phyloP scores from a whole-genome alignment of 306 rosid species.

The Vicia sativa region DNA sequence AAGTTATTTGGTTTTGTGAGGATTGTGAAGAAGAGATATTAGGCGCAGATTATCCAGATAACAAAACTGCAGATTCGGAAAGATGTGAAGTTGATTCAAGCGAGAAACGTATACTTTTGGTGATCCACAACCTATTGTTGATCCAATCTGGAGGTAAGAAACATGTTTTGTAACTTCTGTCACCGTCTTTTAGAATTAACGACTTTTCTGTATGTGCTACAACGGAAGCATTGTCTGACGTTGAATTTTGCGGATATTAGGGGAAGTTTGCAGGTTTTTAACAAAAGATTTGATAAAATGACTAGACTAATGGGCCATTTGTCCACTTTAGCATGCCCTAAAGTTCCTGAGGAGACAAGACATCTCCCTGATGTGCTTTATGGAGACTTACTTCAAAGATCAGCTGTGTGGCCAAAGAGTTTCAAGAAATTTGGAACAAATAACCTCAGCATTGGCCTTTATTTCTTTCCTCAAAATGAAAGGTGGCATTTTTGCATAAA shows the following conservation, averaged over 20 bases:
- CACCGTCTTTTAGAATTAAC: slow-evolving; percentile 4
- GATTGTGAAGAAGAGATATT: slow-evolving; percentile 40
- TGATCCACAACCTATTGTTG: slow-evolving; percentile 59
- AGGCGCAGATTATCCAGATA: slow-evolving; percentile 26
- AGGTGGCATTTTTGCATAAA: slow-evolving; percentile 48
- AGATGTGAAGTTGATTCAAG: slow-evolving; percentile 29
- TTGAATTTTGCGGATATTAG: slow-evolving; percentile 45
- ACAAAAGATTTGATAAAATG: slow-evolving; percentile 26
- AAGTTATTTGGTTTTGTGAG: slow-evolving; percentile 68
- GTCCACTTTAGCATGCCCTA: slow-evolving; percentile 63
- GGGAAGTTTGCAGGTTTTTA: slow-evolving; percentile 54
- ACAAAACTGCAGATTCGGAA: slow-evolving; percentile 1
- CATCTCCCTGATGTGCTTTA: slow-evolving; percentile 48
- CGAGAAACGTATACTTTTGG: slow-evolving; percentile 19
- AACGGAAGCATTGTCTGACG: slow-evolving; percentile 25
- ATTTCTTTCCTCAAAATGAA: slow-evolving; percentile 62
- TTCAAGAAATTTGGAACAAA: slow-evolving; percentile 56
- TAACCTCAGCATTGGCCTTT: slow-evolving; percentile 60
- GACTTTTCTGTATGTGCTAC: slow-evolving; percentile 20
- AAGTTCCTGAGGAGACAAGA: slow-evolving; percentile 55
- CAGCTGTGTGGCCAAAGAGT: slow-evolving; percentile 66
- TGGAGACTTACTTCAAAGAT: slow-evolving; percentile 49
- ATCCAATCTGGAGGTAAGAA: slow-evolving; percentile 75
- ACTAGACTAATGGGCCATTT: slow-evolving; percentile 58
- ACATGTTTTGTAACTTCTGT: background rate